Evolutionary conservation across 192 early-diverging fungal genomes (phyloP), one percentile per base, ranked within the genome.

Genomic region (Umbelopsis sp.): DNA sequence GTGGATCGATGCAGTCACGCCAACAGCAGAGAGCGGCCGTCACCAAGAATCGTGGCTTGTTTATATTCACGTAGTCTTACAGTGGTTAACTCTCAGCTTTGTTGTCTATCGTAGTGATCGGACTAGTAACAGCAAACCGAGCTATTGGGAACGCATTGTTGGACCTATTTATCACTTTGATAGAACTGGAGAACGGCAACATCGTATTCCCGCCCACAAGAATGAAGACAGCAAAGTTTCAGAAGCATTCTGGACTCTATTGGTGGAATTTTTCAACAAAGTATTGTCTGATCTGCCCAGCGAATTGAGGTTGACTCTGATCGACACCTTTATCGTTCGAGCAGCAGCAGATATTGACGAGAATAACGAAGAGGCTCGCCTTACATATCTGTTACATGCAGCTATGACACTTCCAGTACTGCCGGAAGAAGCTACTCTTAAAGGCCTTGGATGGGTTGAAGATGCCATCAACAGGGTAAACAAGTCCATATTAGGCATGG

Each of bases 371-470:
- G 44, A 44, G 14, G 9, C 31, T 3, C 36, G 43, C 12, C 41
- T 32, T n/a, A 66, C 69, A n/a, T 53, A 44, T 1, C n/a, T 73
- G 17, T 72, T 75, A 69, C 67, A 4, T 54, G 45, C 29, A 20
- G 56, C 56, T 62, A 62, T 62, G 56, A 62, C 56, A 34, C 12
- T 62, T 11, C 86, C 86, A 22, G 67, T 73, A 7, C 69, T 86
- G 34, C 79, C 80, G 0, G 82, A 86, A 65, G 86, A 88, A 50
- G 73, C 79, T 49, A 80, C 84, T 38, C 50, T 88, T 43, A 78
- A 81, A 32, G 86, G 86, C 2, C 66, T 84, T 5, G 84, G 80
- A 0, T 88, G 84, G 84, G 43, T 86, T 8, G 79, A 80, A 43
- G 73, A 74, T 22, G 44, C 71, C 16, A 47, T 52, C 20, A 31